Percentiles rank a stretch among this genome's conserved stretches.
Evolutionary conservation across 495 filamentous ascomycete genomes (phyloP).

Genomic region (Aspergillus steynii): DNA sequence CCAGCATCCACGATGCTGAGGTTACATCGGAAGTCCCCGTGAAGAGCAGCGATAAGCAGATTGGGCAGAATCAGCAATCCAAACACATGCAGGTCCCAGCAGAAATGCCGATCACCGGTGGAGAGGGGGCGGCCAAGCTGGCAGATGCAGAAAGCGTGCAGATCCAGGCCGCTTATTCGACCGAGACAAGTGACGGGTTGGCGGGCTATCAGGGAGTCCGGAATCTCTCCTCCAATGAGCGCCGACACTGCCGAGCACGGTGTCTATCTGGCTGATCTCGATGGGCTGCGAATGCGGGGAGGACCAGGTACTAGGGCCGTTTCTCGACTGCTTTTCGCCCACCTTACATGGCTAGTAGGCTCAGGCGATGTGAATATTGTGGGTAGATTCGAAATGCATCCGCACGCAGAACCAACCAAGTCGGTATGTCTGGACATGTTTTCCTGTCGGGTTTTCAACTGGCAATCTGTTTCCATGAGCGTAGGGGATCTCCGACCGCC

Average conservation of each 20-base stretch:
- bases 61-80: conserved; percentile 9
- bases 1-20: background rate
- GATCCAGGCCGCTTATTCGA: background rate
- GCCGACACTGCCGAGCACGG: background rate
- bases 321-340: no score
- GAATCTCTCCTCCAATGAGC: background rate
- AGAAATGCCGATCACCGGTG: background rate
- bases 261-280: background rate
- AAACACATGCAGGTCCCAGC: background rate
- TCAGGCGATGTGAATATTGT: background rate
- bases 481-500: background rate
- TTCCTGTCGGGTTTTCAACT: background rate
- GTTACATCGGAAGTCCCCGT: conserved; percentile 23
- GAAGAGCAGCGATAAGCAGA: conserved; percentile 13
- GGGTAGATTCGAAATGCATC: background rate
- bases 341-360: no score
- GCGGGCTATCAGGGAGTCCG: no score
- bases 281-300: background rate
- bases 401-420: background rate
- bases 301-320: no score
- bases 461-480: no score
- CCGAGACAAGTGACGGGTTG: background rate
- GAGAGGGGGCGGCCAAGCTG: background rate
- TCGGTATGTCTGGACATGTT: background rate
- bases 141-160: background rate